Percentiles rank a stretch among this genome's conserved stretches.
These are phyloP conservation scores for Russula ochroleuca DNA, from an alignment of 768 basidiomycete genomes.

Conservation along the genomic window DNA sequence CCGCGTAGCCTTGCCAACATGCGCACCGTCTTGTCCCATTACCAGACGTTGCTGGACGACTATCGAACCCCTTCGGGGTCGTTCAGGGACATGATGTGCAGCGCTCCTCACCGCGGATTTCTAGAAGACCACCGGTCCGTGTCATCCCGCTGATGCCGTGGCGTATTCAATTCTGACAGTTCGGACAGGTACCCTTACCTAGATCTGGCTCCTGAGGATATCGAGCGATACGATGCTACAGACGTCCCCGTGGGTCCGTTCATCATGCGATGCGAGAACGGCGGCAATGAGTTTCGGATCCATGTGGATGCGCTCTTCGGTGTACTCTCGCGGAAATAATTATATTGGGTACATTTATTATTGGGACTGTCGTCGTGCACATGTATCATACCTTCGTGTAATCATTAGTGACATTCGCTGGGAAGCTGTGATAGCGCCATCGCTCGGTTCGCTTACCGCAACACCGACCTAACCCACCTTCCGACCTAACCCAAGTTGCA, in stretches of 20 bases:
- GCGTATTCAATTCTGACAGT: not conserved
- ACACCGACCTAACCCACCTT: not conserved
- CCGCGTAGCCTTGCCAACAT: constrained; percentile 24
- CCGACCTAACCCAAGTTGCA: not conserved
- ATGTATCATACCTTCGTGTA: constrained; percentile 15
- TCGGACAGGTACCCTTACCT: constrained; percentile 25
- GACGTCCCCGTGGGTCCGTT: constrained; percentile 23
- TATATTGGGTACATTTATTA: not conserved
- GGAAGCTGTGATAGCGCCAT: not conserved
- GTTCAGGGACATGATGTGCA: constrained; percentile 19
- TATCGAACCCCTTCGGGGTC: constrained; percentile 15
- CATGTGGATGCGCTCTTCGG: constrained; percentile 56
- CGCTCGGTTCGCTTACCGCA: not conserved
- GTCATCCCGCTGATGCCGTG: not conserved
- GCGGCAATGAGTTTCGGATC: not conserved
- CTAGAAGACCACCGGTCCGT: constrained; percentile 26
- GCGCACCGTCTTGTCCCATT: constrained; percentile 26
- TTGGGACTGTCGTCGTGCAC: constrained; percentile 9
- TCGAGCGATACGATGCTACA: constrained; percentile 11
- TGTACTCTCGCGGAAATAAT: constrained; percentile 36
- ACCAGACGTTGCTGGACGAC: constrained; percentile 24
- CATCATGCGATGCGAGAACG: constrained; percentile 20
- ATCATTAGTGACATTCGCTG: constrained; percentile 3
- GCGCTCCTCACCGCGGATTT: constrained; percentile 22
- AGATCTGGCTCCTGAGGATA: constrained; percentile 22